Evolutionary conservation across 345 rosid species (phyloP).

Genomic region (Salix caprea): DNA sequence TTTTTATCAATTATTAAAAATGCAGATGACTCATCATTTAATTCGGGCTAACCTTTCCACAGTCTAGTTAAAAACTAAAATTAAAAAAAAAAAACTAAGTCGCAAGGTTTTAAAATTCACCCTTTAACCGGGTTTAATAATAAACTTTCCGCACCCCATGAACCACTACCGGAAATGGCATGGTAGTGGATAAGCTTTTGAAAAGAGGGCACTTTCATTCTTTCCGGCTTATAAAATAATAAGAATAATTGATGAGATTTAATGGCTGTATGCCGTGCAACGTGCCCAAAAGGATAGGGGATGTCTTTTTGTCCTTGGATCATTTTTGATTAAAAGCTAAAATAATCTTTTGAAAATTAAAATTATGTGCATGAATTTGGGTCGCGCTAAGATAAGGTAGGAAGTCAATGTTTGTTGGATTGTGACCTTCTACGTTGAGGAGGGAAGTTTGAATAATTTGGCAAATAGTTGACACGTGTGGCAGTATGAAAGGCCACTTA

Average conservation of each 20-base stretch:
- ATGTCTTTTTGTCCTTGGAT: not conserved
- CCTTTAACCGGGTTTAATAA: no score
- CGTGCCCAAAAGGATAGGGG: constrained; percentile 7
- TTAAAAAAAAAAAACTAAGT: no score
- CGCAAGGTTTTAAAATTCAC: no score
- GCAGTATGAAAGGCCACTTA: no score
- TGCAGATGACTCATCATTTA: no score
- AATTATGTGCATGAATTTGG: not conserved
- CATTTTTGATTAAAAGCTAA: not conserved
- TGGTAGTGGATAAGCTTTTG: not conserved
- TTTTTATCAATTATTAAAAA: no score
- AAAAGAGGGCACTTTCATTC: not conserved
- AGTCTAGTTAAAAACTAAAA: no score
- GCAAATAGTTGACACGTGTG: not conserved
- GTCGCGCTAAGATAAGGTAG: not conserved
- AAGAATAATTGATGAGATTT: not conserved
- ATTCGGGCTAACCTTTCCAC: no score
- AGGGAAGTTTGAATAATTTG: not conserved
- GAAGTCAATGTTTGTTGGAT: not conserved
- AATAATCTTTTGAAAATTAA: not conserved
- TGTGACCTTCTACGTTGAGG: not conserved
- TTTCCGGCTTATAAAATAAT: not conserved
- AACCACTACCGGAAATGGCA: not conserved
- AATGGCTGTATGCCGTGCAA: not conserved
- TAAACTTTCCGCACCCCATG: not conserved